phyloP scores from a whole-genome alignment of 257 asterid species.

The Solanum virginianum region DNA sequence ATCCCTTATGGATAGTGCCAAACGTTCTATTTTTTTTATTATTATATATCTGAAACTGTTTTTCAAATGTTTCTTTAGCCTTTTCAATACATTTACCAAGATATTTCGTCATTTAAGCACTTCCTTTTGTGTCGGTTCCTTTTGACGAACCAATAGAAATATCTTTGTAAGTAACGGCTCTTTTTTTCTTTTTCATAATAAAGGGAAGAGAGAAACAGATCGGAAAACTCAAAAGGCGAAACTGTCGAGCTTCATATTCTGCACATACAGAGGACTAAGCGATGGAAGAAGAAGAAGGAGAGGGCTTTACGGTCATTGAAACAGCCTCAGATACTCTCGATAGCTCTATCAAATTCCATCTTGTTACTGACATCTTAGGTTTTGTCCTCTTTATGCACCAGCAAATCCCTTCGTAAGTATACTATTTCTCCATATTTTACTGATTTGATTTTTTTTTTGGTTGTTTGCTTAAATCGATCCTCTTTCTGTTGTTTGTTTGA shows the following conservation, averaged over 20 bases:
- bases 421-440: background rate
- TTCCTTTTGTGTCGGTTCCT: background rate
- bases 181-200: background rate
- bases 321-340: conserved; percentile 38
- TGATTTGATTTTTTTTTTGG: background rate
- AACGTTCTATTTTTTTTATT: too few species aligned
- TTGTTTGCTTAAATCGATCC: background rate
- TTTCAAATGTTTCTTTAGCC: too few species aligned
- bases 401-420: conserved; percentile 82
- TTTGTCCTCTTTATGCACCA: conserved; percentile 90
- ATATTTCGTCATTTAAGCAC: background rate
- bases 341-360: conserved; percentile 56
- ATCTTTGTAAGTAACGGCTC: background rate
- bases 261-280: background rate
- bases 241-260: background rate
- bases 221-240: background rate
- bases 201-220: background rate
- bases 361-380: conserved; percentile 54
- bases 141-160: background rate
- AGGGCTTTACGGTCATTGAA: conserved; percentile 32
- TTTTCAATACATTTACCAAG: background rate
- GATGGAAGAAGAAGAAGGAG: conserved; percentile 42
- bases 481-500: background rate
- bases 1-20: too few species aligned
- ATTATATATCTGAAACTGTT: too few species aligned